Evolutionary conservation across 2,329 filamentous ascomycete genomes (phyloP), one percentile per base, ranked within the genome.

Genomic region (Cladophialophora carrionii): DNA sequence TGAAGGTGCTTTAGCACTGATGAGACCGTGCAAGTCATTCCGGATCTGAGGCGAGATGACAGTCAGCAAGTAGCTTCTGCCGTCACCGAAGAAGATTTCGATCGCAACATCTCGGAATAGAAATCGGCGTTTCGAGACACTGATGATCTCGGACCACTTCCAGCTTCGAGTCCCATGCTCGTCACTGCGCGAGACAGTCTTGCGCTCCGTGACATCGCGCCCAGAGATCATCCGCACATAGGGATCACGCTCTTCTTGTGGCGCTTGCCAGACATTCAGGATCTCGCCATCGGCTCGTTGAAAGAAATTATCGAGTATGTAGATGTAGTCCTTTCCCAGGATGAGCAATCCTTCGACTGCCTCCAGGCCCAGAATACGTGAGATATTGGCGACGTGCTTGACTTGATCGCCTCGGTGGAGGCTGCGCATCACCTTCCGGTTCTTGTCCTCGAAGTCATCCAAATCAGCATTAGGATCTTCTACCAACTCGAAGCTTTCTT

Each of bases 61-160:
- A 0, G 94, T 98, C 63, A 99, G 78, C 17, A 99, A 83, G 75
- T 98, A 99, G 78, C 95, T 99, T 62, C 92, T 89, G 0, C 95
- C 95, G 74, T 99, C 96, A 0, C 92, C 93, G 75, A 99, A 99
- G 80, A 99, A 99, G 2, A 97, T 86, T 74, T 99, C 95, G n/a
- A 98, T 88, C 0, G 92, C 92, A 12, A 99, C 95, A 73, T 99
- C 94, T 29, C 95, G 88, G 77, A 98, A 96, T 3, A 99, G 80
- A 76, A 98, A 99, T 6, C 94, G 89, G 22, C 96, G 88, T 77
- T 99, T 99, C 0, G 94, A 98, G 41, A 98, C 90, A 74, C 93
- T 97, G 71, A 98, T 90, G 14, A 98, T 88, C 74, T 98, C 94
- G 3, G 88, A 86, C 94, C 94, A 99, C 70, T 88, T 90, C 96